phyloP scores from a whole-genome alignment of 768 basidiomycete genomes.

The Russula sp. region DNA sequence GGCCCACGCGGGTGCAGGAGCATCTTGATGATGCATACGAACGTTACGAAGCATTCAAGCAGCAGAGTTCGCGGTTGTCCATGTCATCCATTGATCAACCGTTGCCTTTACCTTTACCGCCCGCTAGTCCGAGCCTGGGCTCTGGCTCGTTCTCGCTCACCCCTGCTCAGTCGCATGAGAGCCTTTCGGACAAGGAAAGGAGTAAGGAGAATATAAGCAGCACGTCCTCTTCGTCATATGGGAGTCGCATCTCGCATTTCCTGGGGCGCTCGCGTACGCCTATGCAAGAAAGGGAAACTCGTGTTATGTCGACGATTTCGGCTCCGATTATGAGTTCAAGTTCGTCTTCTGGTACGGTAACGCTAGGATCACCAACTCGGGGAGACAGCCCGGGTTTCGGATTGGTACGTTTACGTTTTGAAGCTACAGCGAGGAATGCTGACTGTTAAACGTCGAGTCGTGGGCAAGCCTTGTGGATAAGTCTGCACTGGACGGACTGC shows the following conservation, averaged over 20 bases:
- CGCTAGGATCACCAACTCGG: conserved; percentile 37
- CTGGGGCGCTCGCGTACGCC: conserved; percentile 62
- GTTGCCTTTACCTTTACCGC: conserved; percentile 24
- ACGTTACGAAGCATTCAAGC: conserved; percentile 81
- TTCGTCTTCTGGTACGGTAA: conserved; percentile 34
- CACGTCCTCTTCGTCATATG: conserved; percentile 13
- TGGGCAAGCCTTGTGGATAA: conserved; percentile 93
- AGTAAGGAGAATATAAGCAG: conserved; percentile 33
- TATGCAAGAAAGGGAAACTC: conserved; percentile 45
- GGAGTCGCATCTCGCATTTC: conserved; percentile 46
- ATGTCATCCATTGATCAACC: conserved; percentile 56
- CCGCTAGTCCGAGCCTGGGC: conserved; percentile 7
- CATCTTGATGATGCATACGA: conserved; percentile 82
- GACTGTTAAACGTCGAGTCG: conserved; percentile 46
- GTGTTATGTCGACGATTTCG: conserved; percentile 55
- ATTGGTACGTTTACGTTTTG: conserved; percentile 45
- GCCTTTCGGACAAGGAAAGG: conserved; percentile 37
- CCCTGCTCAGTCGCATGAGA: conserved; percentile 9
- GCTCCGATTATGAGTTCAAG: conserved; percentile 62
- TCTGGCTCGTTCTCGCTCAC: neutral
- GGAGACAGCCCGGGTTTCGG: conserved; percentile 65
- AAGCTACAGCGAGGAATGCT: neutral
- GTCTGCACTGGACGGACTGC: conserved; percentile 77
- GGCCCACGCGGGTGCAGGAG: conserved; percentile 26
- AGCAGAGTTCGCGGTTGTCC: conserved; percentile 54